Evolutionary conservation across 805 yeast genomes (phyloP).

Genomic region (Kodamaea jinghongensis): DNA sequence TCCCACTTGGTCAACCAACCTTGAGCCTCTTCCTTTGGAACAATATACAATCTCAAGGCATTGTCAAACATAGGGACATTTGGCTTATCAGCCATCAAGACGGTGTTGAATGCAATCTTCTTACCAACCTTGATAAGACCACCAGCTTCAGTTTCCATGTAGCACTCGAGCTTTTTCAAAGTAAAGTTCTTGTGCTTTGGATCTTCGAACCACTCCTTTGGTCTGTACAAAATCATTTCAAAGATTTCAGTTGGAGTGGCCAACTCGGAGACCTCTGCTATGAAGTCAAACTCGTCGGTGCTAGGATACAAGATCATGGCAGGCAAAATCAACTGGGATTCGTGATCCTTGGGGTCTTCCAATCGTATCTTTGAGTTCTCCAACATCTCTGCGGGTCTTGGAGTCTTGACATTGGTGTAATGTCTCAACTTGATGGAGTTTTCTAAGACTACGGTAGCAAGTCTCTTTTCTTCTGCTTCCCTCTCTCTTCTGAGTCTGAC

Average conservation of each 20-base stretch:
- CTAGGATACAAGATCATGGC: slow-evolving; percentile 80
- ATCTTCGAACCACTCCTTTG: slow-evolving; percentile 64
- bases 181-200: slow-evolving; percentile 62
- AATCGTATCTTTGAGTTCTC: slow-evolving; percentile 51
- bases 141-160: slow-evolving; percentile 78
- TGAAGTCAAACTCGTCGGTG: slow-evolving; percentile 76
- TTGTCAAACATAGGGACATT: slow-evolving; percentile 75
- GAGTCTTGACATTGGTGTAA: slow-evolving; percentile 47
- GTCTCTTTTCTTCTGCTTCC: slow-evolving; percentile 39
- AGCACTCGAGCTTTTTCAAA: slow-evolving; percentile 61
- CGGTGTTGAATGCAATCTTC: slow-evolving; percentile 62
- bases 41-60: slow-evolving; percentile 68
- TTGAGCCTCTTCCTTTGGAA: slow-evolving; percentile 66
- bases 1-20: slow-evolving; percentile 70
- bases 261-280: slow-evolving; percentile 72
- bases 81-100: slow-evolving; percentile 60
- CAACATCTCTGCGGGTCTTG: slow-evolving; percentile 55
- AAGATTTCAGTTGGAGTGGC: slow-evolving; percentile 64
- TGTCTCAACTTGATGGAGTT: slow-evolving; percentile 64
- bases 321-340: slow-evolving; percentile 80
- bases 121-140: slow-evolving; percentile 86
- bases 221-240: slow-evolving; percentile 57
- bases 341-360: slow-evolving; percentile 64
- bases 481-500: slow-evolving; percentile 35
- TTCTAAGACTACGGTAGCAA: slow-evolving; percentile 43